These are phyloP conservation scores for Diutina sp. DNA, from an alignment of 1,139 yeast species.

Conservation along the genomic window DNA sequence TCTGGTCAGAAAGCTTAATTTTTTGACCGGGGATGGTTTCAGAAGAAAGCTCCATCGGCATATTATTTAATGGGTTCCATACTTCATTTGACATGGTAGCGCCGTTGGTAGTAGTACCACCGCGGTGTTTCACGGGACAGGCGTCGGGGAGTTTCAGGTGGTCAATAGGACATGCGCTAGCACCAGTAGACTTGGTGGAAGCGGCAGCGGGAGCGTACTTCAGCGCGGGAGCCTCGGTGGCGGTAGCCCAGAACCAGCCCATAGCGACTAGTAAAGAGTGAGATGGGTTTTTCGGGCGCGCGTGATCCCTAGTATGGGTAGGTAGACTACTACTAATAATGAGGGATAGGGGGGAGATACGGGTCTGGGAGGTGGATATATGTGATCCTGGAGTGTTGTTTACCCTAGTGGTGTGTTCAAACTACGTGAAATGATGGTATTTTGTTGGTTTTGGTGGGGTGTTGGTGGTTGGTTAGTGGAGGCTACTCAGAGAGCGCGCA, in stretches of 20 bases:
- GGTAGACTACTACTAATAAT: too few relatives aligned
- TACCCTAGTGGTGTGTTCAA: too few relatives aligned
- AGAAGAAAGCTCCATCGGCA: constrained; percentile 65
- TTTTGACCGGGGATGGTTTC: constrained; percentile 73
- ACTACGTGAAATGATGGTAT: too few relatives aligned
- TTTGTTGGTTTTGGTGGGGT: too few relatives aligned
- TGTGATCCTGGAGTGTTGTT: too few relatives aligned
- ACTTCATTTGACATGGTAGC: constrained; percentile 11
- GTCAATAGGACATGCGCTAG: constrained; percentile 31
- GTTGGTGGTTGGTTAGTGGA: too few relatives aligned
- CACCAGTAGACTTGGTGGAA: background rate
- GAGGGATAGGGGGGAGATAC: too few relatives aligned
- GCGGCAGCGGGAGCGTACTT: background rate
- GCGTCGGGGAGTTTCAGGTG: constrained; percentile 12
- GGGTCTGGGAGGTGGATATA: too few relatives aligned
- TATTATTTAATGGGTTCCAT: constrained; percentile 73
- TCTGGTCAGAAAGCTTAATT: constrained; percentile 62
- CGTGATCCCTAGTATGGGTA: too few relatives aligned
- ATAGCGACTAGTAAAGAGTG: constrained; percentile 15
- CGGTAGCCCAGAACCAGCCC: constrained; percentile 81
- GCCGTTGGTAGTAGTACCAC: background rate
- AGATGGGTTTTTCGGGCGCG: background rate
- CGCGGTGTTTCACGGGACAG: constrained; percentile 11
- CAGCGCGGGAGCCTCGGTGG: constrained; percentile 2
- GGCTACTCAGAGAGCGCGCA: too few relatives aligned